Base-by-base conservation (phyloP, 192 early-diverging fungal species). In the Cetraspora pellucida region DNA sequence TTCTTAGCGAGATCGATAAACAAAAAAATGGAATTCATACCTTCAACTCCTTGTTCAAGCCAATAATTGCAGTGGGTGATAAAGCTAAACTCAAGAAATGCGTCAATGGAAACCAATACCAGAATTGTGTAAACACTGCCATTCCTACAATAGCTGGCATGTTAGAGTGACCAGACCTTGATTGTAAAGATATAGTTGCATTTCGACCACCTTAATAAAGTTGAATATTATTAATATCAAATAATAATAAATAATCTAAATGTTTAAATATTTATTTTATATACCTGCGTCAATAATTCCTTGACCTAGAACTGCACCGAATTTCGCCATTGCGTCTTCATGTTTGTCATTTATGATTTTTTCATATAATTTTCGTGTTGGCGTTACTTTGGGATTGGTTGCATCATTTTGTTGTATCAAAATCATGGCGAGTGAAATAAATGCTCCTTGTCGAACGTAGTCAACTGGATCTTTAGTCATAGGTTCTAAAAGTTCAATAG, bases 21-120 rank as follows among this genome's bases (percentile, higher is more conserved):
- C 1, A 37, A 37, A 7, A 7, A 37, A n/a, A n/a, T n/a, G n/a
- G n/a, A 37, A 37, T 37, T 37, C 37, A 37, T 78, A 89, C 87
- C 77, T 92, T 81, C 27, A 99, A 83, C 67, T 97, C 86, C 69
- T 91, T 91, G 84, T 97, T 95, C 69, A 99, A 85, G 10, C 95
- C 98, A 84, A 99, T 97, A 47, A 99, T 81, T 47, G 92, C 95
- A 2, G 98, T 99, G 7, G 98, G 97, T 49, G 91, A 93, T 79
- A 99, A 97, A 9, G 97, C 87, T 82, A 99, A 88, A 67, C 93
- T 89, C 74, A 99, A 79, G 81, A 99, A 98, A 85, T 98, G 98
- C 31, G 93, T 92, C 78, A 98, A 84, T 47, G 98, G 98, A 86
- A 93, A 98, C 98, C 98, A 99, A 89, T 96, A 96, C 98, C 98